Evolutionary conservation across 352 stramenopile species (phyloP).

Genomic region (Chrysophaeum taylorii): DNA sequence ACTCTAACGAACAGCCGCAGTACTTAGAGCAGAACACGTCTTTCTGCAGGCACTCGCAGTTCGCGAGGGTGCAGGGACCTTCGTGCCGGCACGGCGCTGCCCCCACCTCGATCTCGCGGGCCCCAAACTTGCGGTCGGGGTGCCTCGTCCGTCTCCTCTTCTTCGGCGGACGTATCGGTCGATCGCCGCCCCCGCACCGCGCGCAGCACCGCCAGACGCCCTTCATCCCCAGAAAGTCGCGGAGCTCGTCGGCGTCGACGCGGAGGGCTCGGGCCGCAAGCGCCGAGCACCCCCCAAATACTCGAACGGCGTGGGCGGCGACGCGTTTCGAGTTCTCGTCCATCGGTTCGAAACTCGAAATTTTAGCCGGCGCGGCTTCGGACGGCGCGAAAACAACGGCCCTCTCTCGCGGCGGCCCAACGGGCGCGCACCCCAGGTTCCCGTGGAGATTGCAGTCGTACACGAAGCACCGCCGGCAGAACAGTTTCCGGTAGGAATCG

Average conservation of each 20-base stretch:
- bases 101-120: conserved; percentile 28
- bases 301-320: background rate
- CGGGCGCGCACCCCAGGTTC: conserved; percentile 28
- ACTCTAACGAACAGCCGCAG: conserved; percentile 62
- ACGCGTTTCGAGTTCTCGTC: too few species aligned
- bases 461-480: conserved; percentile 70
- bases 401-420: conserved; percentile 32
- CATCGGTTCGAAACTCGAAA: too few species aligned
- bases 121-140: conserved; percentile 27
- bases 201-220: too few species aligned
- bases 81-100: conserved; percentile 71
- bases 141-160: conserved; percentile 33
- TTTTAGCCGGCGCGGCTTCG: too few species aligned
- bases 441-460: conserved; percentile 79
- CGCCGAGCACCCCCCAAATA: background rate
- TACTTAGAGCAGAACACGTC: conserved; percentile 78
- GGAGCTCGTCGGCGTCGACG: background rate
- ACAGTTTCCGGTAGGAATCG: conserved; percentile 66
- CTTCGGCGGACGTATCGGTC: conserved; percentile 36
- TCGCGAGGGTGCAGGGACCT: conserved; percentile 61
- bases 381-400: conserved; percentile 17
- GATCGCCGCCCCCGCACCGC: conserved; percentile 11
- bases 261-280: background rate
- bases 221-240: conserved; percentile 21
- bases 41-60: conserved; percentile 70